A percentile compares a stretch with the other conserved stretches of the same genome.
phyloP scores from a whole-genome alignment of 208 protist species.

The Crithidia fasciculata region DNA sequence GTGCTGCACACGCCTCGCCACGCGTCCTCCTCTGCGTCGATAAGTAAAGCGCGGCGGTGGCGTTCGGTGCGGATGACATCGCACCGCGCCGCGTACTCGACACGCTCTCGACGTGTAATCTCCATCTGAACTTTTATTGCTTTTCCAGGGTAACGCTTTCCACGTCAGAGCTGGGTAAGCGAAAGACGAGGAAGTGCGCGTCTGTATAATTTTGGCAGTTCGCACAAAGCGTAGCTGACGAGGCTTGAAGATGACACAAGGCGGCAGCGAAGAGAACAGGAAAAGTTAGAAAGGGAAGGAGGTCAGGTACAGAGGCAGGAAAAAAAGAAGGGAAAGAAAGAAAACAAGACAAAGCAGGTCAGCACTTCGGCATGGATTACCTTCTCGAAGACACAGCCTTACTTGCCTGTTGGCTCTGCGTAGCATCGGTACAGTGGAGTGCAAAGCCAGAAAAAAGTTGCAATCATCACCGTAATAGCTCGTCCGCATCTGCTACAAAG shows the following conservation, averaged over 20 bases:
- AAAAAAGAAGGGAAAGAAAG: not conserved
- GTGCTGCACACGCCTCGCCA: not conserved
- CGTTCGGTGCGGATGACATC: constrained; percentile 7
- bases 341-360: not conserved
- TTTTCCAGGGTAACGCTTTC: too few relatives aligned
- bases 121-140: too few relatives aligned
- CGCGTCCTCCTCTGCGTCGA: not conserved
- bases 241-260: not conserved
- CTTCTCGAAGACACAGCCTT: too few relatives aligned
- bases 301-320: not conserved
- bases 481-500: too few relatives aligned
- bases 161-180: too few relatives aligned
- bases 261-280: not conserved
- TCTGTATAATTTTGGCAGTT: too few relatives aligned
- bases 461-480: too few relatives aligned
- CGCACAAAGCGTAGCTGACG: not conserved
- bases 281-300: not conserved
- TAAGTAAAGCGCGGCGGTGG: not conserved
- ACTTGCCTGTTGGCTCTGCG: too few relatives aligned
- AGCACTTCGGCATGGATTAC: not conserved
- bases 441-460: too few relatives aligned
- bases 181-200: too few relatives aligned
- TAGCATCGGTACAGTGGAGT: too few relatives aligned
- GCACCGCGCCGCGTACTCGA: constrained; percentile 1
- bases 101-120: not conserved